Evolutionary conservation across 805 yeast species (phyloP), one percentile per base, ranked within the genome.

Genomic region (Metschnikowia chrysomelidarum): DNA sequence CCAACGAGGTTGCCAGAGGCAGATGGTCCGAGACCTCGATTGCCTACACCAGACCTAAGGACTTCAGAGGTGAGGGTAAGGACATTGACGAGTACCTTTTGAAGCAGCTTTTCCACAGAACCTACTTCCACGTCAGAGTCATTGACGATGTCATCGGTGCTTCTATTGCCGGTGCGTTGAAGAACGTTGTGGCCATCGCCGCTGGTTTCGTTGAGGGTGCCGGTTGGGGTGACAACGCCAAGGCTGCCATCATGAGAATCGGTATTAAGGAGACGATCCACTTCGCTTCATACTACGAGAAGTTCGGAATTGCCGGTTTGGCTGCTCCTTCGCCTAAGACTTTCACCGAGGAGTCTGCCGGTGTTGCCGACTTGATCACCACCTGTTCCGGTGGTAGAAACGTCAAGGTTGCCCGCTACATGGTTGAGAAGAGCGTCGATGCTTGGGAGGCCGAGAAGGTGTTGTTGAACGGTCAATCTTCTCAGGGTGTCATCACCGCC

Each of bases 201-300:
- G 73, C 67, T 16, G 73, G 73, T 17, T 64, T 68, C 38, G 73
- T 68, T 27, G 73, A 67, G 49, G 73, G 73, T 25, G 57, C 57
- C 37, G 71, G 71, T 30, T 68, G 73, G 73, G 73, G 73, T 49
- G 73, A 68, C 56, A 68, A 68, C 40, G 73, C 73, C 43, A 68
- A 67, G 56, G 59, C 72, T 24, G 73, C 73, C 27, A 59, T 68
- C 46, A 68, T 68, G 73, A 61, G 73, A 54, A 58, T 67, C 37
- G 73, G 73, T 3, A 47, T 68, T 29, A 51, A 61, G 40, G 73
- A 68, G 49, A 67, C 56, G 37, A 66, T 68, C 47, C 64, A 62
- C 47, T 68, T 68, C 44, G 64, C 73, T 3, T 44, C 49, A 16
- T 46, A 46, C 50, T 48, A 44, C 44, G 23, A 47, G 39, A 44